These are phyloP conservation scores for Chlorociboria aeruginascens DNA, from an alignment of 495 filamentous ascomycete genomes.

Conservation along the genomic window DNA sequence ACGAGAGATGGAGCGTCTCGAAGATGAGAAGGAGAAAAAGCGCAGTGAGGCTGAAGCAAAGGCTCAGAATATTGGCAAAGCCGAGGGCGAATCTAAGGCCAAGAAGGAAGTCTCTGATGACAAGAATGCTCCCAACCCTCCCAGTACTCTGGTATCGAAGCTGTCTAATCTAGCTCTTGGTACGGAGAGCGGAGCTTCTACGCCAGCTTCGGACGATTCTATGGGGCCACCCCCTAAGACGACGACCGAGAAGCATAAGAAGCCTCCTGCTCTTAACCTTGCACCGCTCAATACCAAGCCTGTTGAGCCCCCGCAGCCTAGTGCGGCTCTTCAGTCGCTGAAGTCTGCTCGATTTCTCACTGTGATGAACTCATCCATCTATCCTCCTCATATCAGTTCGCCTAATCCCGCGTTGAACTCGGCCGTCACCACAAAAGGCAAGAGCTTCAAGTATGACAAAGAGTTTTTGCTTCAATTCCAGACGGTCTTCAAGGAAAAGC, in stretches of 20 bases:
- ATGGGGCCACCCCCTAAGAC: conserved; percentile 39
- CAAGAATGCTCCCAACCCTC: conserved; percentile 21
- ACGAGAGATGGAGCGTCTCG: conserved; percentile 42
- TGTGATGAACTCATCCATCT: conserved; percentile 48
- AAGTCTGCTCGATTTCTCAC: conserved; percentile 73
- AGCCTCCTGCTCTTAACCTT: conserved; percentile 74
- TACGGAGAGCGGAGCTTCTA: conserved; percentile 26
- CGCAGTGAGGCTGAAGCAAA: conserved; percentile 23
- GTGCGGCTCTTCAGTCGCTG: conserved; percentile 81
- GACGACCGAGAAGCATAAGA: conserved; percentile 44
- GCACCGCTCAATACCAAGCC: conserved; percentile 60
- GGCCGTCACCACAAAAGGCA: conserved; percentile 57
- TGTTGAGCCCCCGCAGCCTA: conserved; percentile 81
- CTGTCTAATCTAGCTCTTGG: conserved; percentile 29
- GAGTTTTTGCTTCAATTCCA: conserved; percentile 98
- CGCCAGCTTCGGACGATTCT: conserved; percentile 39
- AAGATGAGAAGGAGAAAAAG: conserved; percentile 41
- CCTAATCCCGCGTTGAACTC: conserved; percentile 85
- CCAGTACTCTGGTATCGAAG: conserved; percentile 29
- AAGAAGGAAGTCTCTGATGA: conserved; percentile 15
- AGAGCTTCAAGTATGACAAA: conserved; percentile 84
- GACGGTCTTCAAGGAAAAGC: conserved; percentile 86
- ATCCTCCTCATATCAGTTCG: conserved; percentile 70
- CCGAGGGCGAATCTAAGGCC: conserved; percentile 12
- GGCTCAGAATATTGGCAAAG: conserved; percentile 4